Base-by-base conservation (phyloP, 1,139 yeast genomes). In the Scheffersomyces parashehatae region DNA sequence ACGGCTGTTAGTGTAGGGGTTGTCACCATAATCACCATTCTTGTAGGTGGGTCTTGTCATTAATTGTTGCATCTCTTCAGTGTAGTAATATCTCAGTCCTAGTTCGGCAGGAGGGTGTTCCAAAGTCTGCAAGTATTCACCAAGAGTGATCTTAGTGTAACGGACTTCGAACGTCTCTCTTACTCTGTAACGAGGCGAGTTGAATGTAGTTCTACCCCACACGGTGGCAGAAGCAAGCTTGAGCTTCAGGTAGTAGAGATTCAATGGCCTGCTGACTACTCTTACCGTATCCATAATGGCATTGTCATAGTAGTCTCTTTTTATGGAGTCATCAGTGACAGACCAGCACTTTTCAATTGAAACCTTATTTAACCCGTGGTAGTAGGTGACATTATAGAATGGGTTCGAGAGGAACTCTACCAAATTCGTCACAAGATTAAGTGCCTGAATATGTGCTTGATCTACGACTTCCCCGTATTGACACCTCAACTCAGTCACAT, bases 281-380 rank as follows among this genome's bases (percentile, higher is more conserved):
- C 20, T 31, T 9, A 31, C 15, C 2, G 13, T 13, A 14, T 31
- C 35, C 20, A 31, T 31, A n/a, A 31, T 31, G 20, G 36, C 29
- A 41, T 35, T 10, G 12, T 45, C 46, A 38, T 55, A 56, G 41
- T 53, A 53, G 29, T 56, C 59, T 42, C 70, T 45, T 8, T 54
- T 42, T 11, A 58, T 46, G 0, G 62, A 48, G 35, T 65, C 72
- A 45, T 67, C 68, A 1, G 62, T 50, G 8, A 64, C 53, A 1
- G 71, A 63, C 73, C 73, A 68, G 34, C 68, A 62, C 45, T 65
- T 62, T 42, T 64, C 68, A 8, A 65, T 43, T 5, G 57, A 47
- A 3, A 52, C 58, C 37, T 28, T 42, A 14, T 37, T 29, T 13
- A 49, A 43, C 11, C 35, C 50, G 30, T 13, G 44, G 47, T 39